Percentiles rank a stretch among this genome's conserved stretches.
These are phyloP conservation scores for Chlorella sp. DNA, from an alignment of 139 green algal genomes.

Conservation along the genomic window DNA sequence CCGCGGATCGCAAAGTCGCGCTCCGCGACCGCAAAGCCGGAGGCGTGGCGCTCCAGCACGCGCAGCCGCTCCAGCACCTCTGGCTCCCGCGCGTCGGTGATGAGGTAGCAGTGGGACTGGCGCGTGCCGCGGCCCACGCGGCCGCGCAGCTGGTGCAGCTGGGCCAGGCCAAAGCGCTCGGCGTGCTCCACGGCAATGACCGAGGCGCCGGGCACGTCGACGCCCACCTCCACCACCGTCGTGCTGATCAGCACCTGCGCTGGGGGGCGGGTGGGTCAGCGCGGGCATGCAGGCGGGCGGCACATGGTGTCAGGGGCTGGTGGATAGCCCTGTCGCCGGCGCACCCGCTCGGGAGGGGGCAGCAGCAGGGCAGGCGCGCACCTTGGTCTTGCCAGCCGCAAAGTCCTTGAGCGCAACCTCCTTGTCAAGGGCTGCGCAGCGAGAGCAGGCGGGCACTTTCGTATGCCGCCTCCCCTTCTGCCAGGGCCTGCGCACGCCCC, in stretches of 20 bases:
- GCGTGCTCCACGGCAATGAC: constrained; percentile 94
- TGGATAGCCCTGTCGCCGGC: no score
- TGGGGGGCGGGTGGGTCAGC: constrained; percentile 50
- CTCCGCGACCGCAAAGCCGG: constrained; percentile 83
- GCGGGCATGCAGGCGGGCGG: not conserved
- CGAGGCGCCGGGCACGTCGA: constrained; percentile 88
- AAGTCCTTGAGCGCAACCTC: constrained; percentile 55
- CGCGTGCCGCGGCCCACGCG: constrained; percentile 70
- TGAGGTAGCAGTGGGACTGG: constrained; percentile 46
- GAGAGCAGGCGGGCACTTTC: no score
- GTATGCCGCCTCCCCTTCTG: no score
- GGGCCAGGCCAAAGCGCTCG: constrained; percentile 91
- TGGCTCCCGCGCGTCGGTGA: no score
- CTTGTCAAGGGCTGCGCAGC: no score
- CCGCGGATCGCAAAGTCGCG: constrained; percentile 73
- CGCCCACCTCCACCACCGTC: constrained; percentile 90
- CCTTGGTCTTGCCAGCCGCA: constrained; percentile 52
- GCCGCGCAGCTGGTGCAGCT: constrained; percentile 94
- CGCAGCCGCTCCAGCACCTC: not conserved
- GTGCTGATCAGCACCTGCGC: constrained; percentile 68
- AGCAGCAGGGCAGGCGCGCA: constrained; percentile 22
- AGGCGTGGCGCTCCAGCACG: constrained; percentile 61
- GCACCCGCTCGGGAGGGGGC: no score
- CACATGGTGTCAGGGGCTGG: no score
- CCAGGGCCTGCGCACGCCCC: no score